Percentiles rank a stretch among this genome's conserved stretches.
phyloP scores from a whole-genome alignment of 2,329 filamentous ascomycete genomes.

The Trichoderma sp. region DNA sequence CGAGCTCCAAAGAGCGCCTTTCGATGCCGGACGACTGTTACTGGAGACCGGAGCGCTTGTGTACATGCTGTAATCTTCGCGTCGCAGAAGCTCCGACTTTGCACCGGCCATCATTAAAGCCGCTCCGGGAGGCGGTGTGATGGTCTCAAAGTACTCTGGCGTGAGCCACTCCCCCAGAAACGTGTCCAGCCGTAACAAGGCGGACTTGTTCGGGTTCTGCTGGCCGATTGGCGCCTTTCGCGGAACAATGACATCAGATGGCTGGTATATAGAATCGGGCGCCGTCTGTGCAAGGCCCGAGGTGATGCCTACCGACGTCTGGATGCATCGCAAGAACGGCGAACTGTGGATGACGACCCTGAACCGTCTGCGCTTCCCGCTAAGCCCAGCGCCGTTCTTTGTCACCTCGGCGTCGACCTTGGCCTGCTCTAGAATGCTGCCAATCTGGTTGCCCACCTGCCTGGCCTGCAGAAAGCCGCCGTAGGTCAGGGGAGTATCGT shows the following conservation, averaged over 20 bases:
- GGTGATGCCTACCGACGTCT: conserved; percentile 86
- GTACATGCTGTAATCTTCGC: conserved; percentile 65
- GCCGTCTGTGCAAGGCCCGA: conserved; percentile 72
- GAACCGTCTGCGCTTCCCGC: conserved; percentile 59
- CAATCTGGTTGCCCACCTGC: conserved; percentile 79
- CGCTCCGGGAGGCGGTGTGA: conserved; percentile 83
- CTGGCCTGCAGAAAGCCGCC: conserved; percentile 89
- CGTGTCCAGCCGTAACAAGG: conserved; percentile 78
- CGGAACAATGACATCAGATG: conserved; percentile 41
- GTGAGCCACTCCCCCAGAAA: conserved; percentile 96
- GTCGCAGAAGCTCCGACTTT: conserved; percentile 80
- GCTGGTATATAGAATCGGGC: conserved; percentile 37
- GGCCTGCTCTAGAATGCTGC: conserved; percentile 63
- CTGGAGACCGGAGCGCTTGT: conserved; percentile 32
- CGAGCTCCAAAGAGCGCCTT: conserved; percentile 39
- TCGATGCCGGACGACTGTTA: neutral
- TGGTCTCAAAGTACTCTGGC: conserved; percentile 89
- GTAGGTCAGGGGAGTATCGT: conserved; percentile 93
- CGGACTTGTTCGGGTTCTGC: conserved; percentile 50
- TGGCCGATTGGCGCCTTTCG: conserved; percentile 34
- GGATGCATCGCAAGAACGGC: conserved; percentile 90
- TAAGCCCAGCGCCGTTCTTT: conserved; percentile 28
- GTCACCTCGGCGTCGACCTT: conserved; percentile 47
- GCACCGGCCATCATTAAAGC: conserved; percentile 85
- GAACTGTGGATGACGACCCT: conserved; percentile 87